phyloP scores from a whole-genome alignment of 2,329 filamentous ascomycete genomes.

The Shiraia sp. region DNA sequence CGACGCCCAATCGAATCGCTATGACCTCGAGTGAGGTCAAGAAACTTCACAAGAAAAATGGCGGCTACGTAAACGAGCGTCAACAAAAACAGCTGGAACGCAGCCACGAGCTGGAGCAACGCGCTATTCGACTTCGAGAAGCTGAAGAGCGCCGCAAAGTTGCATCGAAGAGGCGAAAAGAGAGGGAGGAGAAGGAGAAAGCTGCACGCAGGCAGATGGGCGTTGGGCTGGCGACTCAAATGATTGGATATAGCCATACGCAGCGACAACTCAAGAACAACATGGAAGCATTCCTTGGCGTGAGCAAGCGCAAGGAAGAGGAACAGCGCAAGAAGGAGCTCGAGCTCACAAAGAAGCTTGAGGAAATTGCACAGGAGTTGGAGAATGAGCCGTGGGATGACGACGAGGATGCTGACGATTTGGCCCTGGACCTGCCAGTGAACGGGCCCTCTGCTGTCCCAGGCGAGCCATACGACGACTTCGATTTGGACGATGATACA shows the following conservation, averaged over 20 bases:
- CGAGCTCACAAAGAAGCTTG: slow-evolving; percentile 24
- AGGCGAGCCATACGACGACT: slow-evolving; percentile 28
- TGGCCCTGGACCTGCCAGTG: slow-evolving; percentile 16
- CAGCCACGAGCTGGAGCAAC: slow-evolving; percentile 34
- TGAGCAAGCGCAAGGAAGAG: slow-evolving; percentile 27
- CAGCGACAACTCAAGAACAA: slow-evolving; percentile 43
- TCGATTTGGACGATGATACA: slow-evolving; percentile 40
- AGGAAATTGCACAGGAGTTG: slow-evolving; percentile 21
- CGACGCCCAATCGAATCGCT: slow-evolving; percentile 26
- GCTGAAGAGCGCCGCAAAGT: slow-evolving; percentile 33
- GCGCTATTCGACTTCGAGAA: slow-evolving; percentile 38
- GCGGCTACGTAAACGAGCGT: slow-evolving; percentile 25
- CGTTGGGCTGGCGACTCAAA: slow-evolving; percentile 43
- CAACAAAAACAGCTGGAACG: slow-evolving; percentile 39
- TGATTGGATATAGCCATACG: slow-evolving; percentile 44
- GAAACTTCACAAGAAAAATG: slow-evolving; percentile 36
- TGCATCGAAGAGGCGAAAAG: slow-evolving; percentile 36
- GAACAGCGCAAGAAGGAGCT: slow-evolving; percentile 22
- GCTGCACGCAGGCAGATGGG: slow-evolving; percentile 33
- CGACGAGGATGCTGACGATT: slow-evolving; percentile 17
- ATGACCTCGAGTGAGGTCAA: slow-evolving; percentile 44
- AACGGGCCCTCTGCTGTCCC: slow-evolving; percentile 6
- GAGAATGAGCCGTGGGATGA: slow-evolving; percentile 42
- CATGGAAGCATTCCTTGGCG: slow-evolving; percentile 43
- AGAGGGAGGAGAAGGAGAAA: slow-evolving; percentile 37